These are phyloP conservation scores for Colletotrichum godetiae DNA, from an alignment of 2,329 filamentous ascomycete genomes.

Conservation along the genomic window DNA sequence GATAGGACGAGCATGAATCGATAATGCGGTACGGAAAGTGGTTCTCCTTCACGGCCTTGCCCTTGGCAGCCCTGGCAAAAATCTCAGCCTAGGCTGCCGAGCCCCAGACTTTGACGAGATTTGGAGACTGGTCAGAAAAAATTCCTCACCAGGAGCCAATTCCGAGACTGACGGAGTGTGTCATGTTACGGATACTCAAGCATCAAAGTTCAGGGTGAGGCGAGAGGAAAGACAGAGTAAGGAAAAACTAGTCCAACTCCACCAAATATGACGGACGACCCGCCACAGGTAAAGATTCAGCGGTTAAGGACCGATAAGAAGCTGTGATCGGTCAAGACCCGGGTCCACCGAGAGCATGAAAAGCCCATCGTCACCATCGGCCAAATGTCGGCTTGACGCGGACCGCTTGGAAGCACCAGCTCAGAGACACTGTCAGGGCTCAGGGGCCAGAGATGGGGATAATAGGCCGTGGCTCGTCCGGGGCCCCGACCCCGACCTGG, in stretches of 20 bases:
- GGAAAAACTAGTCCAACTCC: constrained; percentile 28
- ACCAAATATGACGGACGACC: constrained; percentile 18
- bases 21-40: constrained; percentile 16
- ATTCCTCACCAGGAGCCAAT: constrained; percentile 10
- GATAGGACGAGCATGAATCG: constrained; percentile 35
- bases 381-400: constrained; percentile 36
- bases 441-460: neutral
- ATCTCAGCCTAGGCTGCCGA: neutral
- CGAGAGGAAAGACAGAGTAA: constrained; percentile 5
- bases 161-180: constrained; percentile 19
- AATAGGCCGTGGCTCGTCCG: constrained; percentile 10
- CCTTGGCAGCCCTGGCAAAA: constrained; percentile 3
- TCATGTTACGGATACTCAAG: constrained; percentile 9
- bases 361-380: constrained; percentile 31
- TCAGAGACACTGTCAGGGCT: neutral
- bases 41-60: constrained; percentile 8
- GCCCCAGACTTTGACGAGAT: constrained; percentile 13
- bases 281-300: constrained; percentile 31
- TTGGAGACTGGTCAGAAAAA: neutral
- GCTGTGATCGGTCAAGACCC: constrained; percentile 30
- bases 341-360: constrained; percentile 34
- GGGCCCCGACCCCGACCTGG: constrained; percentile 6
- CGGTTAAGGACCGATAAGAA: constrained; percentile 36
- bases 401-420: constrained; percentile 7
- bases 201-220: neutral